Percentiles rank a stretch among this genome's conserved stretches.
Conservation (phyloP, 768 basidiomycete genomes). For the Boletales sp. region DNA sequence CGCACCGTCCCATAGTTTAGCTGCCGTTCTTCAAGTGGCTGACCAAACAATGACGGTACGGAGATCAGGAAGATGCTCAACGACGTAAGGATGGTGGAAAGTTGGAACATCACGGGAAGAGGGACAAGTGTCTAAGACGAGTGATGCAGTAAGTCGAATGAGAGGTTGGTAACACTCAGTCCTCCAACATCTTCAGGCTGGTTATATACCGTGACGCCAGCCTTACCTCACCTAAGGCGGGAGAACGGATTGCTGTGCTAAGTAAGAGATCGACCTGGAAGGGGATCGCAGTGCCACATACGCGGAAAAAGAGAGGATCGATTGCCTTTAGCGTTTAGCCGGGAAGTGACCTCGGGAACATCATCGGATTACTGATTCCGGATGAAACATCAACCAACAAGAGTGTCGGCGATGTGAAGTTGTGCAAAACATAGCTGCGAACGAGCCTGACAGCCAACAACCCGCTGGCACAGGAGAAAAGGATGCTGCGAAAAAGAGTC, state of each 20-base stretch:
- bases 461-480: too few species aligned
- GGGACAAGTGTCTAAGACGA: neutral
- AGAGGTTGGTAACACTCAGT: constrained; percentile 2
- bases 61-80: constrained; percentile 43
- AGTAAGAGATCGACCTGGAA: constrained; percentile 26
- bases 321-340: constrained; percentile 18
- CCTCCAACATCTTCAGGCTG: constrained; percentile 3
- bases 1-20: constrained; percentile 52
- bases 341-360: constrained; percentile 12
- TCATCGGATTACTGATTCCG: constrained; percentile 20
- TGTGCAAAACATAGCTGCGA: constrained; percentile 14
- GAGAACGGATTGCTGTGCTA: constrained; percentile 20
- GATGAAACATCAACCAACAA: constrained; percentile 9
- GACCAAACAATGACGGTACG: constrained; percentile 25
- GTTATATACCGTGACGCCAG: constrained; percentile 23
- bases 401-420: constrained; percentile 18
- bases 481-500: neutral
- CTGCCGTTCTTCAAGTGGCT: constrained; percentile 46
- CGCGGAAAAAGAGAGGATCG: constrained; percentile 20
- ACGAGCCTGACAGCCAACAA: constrained; percentile 7
- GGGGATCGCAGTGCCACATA: constrained; percentile 25
- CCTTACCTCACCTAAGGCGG: constrained; percentile 30
- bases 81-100: constrained; percentile 29
- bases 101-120: constrained; percentile 15
- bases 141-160: neutral